phyloP scores from a whole-genome alignment of 495 filamentous ascomycete species.

The Aspergillus coremiiformis region DNA sequence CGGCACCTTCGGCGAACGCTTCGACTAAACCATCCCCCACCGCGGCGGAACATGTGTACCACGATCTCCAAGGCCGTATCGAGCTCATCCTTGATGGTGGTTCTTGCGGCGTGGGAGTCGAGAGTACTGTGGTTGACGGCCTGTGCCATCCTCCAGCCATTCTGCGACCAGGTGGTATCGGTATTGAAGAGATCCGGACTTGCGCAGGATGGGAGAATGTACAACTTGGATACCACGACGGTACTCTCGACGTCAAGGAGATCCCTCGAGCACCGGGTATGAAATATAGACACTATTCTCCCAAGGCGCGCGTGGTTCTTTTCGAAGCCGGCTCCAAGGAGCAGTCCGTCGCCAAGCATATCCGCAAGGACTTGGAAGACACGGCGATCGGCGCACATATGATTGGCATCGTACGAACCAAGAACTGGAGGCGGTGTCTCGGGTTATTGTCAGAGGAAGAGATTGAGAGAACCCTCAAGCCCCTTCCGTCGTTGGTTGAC shows the following conservation, averaged over 20 bases:
- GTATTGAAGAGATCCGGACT: conserved; percentile 66
- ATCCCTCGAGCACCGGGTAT: conserved; percentile 85
- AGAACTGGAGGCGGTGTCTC: conserved; percentile 35
- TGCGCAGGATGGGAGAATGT: conserved; percentile 78
- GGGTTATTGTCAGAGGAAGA: conserved; percentile 23
- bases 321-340: conserved; percentile 51
- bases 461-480: conserved; percentile 17
- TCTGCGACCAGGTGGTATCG: conserved; percentile 84
- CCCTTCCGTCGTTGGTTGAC: conserved; percentile 24
- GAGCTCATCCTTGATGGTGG: conserved; percentile 87
- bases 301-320: conserved; percentile 77
- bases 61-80: conserved; percentile 81
- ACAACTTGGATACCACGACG: conserved; percentile 66
- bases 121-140: conserved; percentile 95
- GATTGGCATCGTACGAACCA: conserved; percentile 43
- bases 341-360: conserved; percentile 27
- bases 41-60: conserved; percentile 74
- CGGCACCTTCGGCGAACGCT: conserved; percentile 93
- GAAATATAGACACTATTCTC: conserved; percentile 99
- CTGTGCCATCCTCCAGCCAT: conserved; percentile 72
- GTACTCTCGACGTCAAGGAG: conserved; percentile 33
- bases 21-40: conserved; percentile 89
- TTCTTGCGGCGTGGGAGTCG: conserved; percentile 76
- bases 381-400: conserved; percentile 32
- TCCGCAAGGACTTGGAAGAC: conserved; percentile 31